phyloP scores from a whole-genome alignment of 2,329 filamentous ascomycete genomes.

The Tolypocladium cylindrosporum region DNA sequence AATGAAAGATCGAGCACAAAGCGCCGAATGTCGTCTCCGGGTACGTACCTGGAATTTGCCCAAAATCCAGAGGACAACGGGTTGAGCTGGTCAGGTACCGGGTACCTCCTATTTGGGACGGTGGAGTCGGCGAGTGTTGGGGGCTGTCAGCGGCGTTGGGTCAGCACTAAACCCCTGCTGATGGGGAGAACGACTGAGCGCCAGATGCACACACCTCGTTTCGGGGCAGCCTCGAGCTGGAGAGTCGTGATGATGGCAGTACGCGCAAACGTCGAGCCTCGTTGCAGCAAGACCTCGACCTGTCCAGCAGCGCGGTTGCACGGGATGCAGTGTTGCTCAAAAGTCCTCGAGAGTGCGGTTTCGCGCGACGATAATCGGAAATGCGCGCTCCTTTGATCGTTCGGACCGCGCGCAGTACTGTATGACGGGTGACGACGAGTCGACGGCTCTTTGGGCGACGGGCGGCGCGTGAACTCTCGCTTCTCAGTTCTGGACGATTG shows the following conservation, averaged over 20 bases:
- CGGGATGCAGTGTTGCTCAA: background rate
- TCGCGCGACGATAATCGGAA: background rate
- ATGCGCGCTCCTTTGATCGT: background rate
- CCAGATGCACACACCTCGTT: background rate
- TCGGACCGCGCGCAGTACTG: background rate
- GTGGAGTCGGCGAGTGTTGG: slow-evolving; percentile 1
- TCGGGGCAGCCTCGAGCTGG: background rate
- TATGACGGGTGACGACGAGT: background rate
- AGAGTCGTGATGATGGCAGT: background rate
- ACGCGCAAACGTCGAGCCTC: background rate
- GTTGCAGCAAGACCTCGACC: background rate
- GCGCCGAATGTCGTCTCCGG: background rate
- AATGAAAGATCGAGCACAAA: background rate
- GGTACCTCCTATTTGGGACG: background rate
- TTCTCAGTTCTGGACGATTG: background rate
- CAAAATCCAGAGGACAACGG: background rate
- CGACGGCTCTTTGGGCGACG: background rate
- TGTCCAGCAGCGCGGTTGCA: background rate
- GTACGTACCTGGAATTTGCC: background rate
- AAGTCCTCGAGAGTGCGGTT: background rate
- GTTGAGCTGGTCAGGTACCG: background rate
- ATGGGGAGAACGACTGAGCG: background rate
- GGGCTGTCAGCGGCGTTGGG: background rate
- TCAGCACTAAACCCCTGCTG: slow-evolving; percentile 1
- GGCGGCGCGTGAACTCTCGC: background rate